Evolutionary conservation across 2,329 filamentous ascomycete genomes (phyloP).

Genomic region (Lasiodiplodia sp.): DNA sequence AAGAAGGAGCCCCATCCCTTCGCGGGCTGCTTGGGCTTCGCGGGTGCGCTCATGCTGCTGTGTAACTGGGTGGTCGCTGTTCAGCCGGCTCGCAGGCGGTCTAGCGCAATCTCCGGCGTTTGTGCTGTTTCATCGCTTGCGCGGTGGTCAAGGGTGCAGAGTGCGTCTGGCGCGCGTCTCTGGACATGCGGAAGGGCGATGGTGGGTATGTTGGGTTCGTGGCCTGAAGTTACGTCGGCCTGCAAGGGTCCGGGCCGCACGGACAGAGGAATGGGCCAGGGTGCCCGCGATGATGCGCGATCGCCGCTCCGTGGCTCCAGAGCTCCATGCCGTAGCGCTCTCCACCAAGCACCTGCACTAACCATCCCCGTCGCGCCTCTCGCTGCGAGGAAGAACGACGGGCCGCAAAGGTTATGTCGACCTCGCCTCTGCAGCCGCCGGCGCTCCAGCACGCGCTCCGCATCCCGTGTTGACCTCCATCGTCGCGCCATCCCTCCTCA

Average conservation of each 20-base stretch:
- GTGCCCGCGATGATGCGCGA: constrained; percentile 18
- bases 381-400: constrained; percentile 24
- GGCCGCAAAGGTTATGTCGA: constrained; percentile 26
- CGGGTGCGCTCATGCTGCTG: constrained; percentile 32
- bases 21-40: constrained; percentile 37
- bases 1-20: constrained; percentile 65
- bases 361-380: constrained; percentile 25
- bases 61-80: constrained; percentile 24
- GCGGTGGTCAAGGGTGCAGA: constrained; percentile 7
- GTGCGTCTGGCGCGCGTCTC: constrained; percentile 24
- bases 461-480: neutral
- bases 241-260: constrained; percentile 16
- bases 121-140: constrained; percentile 31
- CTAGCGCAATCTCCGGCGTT: constrained; percentile 30
- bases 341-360: constrained; percentile 6
- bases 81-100: constrained; percentile 8
- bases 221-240: constrained; percentile 24
- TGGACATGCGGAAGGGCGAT: constrained; percentile 25
- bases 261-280: constrained; percentile 21
- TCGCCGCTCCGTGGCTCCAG: constrained; percentile 7
- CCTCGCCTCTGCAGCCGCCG: constrained; percentile 5
- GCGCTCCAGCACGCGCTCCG: neutral
- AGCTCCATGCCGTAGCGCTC: constrained; percentile 11
- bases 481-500: constrained; percentile 17
- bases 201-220: constrained; percentile 14